These are phyloP conservation scores for Leptographium radiaticola DNA, from an alignment of 2,329 filamentous ascomycete genomes.

Conservation along the genomic window DNA sequence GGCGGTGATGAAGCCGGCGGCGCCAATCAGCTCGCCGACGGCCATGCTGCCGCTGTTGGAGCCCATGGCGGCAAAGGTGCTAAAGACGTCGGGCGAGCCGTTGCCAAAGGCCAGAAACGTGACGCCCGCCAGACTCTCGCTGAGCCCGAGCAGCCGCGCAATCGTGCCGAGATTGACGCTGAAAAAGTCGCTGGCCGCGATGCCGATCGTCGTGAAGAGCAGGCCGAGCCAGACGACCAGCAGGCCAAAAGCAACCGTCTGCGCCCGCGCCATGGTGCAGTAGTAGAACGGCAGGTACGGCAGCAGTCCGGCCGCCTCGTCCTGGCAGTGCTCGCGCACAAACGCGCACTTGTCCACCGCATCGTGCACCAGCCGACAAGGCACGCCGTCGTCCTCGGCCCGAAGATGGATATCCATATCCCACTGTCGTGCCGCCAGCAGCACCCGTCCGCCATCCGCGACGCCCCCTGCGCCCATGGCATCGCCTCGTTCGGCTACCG, in stretches of 20 bases:
- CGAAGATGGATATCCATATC: no score
- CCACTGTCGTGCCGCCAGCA: background rate
- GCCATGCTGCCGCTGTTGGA: constrained; percentile 96
- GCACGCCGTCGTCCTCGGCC: constrained; percentile 8
- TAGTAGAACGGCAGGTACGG: constrained; percentile 89
- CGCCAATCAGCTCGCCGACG: constrained; percentile 86
- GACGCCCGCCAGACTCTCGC: constrained; percentile 90
- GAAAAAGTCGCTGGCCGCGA: constrained; percentile 96
- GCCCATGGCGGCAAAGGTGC: constrained; percentile 94
- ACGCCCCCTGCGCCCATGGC: background rate
- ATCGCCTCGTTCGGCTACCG: no score
- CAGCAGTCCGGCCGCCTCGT: constrained; percentile 81
- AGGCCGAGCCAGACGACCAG: constrained; percentile 74
- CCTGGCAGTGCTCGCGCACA: constrained; percentile 66
- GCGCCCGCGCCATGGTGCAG: constrained; percentile 55
- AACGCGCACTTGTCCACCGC: constrained; percentile 77
- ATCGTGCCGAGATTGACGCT: constrained; percentile 95
- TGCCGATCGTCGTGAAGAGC: constrained; percentile 92
- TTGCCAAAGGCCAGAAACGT: constrained; percentile 96
- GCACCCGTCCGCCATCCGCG: background rate
- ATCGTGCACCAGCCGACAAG: constrained; percentile 71
- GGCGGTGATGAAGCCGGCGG: constrained; percentile 89
- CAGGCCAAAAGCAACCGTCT: constrained; percentile 66
- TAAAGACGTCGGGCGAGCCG: constrained; percentile 95
- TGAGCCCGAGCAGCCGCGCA: constrained; percentile 76